phyloP scores from a whole-genome alignment of 805 yeast species.

The Cyberlindnera euphorbiiphila region DNA sequence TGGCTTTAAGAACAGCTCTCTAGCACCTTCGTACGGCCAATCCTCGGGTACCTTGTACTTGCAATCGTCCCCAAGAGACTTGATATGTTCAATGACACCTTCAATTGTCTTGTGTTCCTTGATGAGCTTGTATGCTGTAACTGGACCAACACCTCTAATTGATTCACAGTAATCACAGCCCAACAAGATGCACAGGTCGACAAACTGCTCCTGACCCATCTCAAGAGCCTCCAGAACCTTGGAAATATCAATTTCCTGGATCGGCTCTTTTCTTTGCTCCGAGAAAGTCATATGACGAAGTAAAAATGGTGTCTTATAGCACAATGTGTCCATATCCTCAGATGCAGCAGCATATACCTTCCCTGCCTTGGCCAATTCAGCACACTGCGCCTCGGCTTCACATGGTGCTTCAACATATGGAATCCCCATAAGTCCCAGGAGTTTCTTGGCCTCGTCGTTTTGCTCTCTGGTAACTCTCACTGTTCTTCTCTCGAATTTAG shows the following conservation, averaged over 20 bases:
- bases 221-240: slow-evolving; percentile 73
- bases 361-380: slow-evolving; percentile 82
- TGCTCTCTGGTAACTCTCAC: slow-evolving; percentile 88
- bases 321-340: slow-evolving; percentile 98
- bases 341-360: slow-evolving; percentile 97
- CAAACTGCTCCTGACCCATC: slow-evolving; percentile 68
- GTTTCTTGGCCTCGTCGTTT: slow-evolving; percentile 85
- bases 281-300: slow-evolving; percentile 90
- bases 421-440: slow-evolving; percentile 87
- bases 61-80: slow-evolving; percentile 48
- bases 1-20: slow-evolving; percentile 78
- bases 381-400: slow-evolving; percentile 99
- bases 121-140: slow-evolving; percentile 84
- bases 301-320: slow-evolving; percentile 81
- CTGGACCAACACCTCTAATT: slow-evolving; percentile 93
- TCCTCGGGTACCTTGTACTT: slow-evolving; percentile 87
- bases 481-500: slow-evolving; percentile 77
- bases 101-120: slow-evolving; percentile 83
- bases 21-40: slow-evolving; percentile 90
- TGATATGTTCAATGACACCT: slow-evolving; percentile 65
- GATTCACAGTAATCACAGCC: slow-evolving; percentile 99
- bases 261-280: slow-evolving; percentile 89
- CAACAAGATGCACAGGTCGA: slow-evolving; percentile 86
- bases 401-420: slow-evolving; percentile 94
- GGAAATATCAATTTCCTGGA: slow-evolving; percentile 71